Evolutionary conservation across 2,329 filamentous ascomycete species (phyloP), one percentile per base, ranked within the genome.

Genomic region (Phaeosphaeria sp.): DNA sequence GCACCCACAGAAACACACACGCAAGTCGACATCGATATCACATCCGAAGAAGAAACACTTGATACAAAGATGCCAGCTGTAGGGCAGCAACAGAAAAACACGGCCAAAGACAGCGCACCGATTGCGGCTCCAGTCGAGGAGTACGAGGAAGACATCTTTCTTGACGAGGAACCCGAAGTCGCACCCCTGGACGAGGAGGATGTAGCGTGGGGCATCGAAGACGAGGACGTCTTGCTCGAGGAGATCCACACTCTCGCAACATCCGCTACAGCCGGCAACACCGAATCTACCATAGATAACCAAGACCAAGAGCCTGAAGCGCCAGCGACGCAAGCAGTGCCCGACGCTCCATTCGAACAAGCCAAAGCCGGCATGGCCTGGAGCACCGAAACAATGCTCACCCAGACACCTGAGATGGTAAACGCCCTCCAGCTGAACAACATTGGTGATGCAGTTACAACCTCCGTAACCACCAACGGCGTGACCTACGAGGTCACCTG

Each of bases 401-500:
- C n/a, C 9, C 20, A 20, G 6, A 22, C 30, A 5, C 47, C 47
- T 15, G 30, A 49, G 11, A 39, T 49, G 27, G 30, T 30, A 8
- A 13, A 18, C 2, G 47, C 30, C 8, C 47, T 49, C 8, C 47
- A 39, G 20, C 47, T 49, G 6, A 49, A 36, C 47, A 24, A 21
- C 2, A 21, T 39, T 3, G 33, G 33, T 18, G 47, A 39, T 30
- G 25, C 30, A 11, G 47, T 39, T 8, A 22, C n/a, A 2, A 40
- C 24, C 30, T 22, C n/a, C 17, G 47, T 49, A 8, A n/a, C 47
- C 11, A 18, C 21, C 6, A 40, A 49, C 17, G 47, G 47, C 27
- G 13, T 39, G 15, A 40, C 30, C 6, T 49, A 49, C 20, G 47
- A 49, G 20, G 30, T 49, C n/a, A 49, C 47, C 9, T 49, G 47